These are phyloP conservation scores for Rhizophagus sp. DNA, from an alignment of 192 early-diverging fungal genomes.

Conservation along the genomic window DNA sequence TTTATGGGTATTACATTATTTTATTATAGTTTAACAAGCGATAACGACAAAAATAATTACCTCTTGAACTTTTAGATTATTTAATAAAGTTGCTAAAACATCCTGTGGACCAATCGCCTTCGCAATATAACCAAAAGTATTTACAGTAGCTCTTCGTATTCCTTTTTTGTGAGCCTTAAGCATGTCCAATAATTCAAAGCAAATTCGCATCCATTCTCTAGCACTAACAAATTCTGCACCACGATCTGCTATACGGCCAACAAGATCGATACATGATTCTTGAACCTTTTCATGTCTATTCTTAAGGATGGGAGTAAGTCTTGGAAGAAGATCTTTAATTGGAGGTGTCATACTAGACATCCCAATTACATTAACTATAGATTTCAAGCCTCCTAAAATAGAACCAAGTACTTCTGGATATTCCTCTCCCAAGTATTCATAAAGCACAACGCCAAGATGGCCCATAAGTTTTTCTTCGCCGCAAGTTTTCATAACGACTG, in stretches of 20 bases:
- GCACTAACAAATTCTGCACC: slow-evolving; percentile 95
- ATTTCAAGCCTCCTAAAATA: slow-evolving; percentile 87
- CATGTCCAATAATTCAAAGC: slow-evolving; percentile 96
- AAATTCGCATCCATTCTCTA: slow-evolving; percentile 99
- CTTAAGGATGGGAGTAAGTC: slow-evolving; percentile 97
- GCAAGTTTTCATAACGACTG: slow-evolving; percentile 90
- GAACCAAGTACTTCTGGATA: slow-evolving; percentile 98
- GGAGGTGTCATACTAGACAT: slow-evolving; percentile 98
- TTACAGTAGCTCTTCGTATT: slow-evolving; percentile 94
- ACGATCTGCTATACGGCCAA: slow-evolving; percentile 97
- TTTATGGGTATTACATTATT: background rate
- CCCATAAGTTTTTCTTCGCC: slow-evolving; percentile 96
- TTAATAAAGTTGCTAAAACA: slow-evolving; percentile 94
- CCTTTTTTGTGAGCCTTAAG: slow-evolving; percentile 95
- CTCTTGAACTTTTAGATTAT: slow-evolving; percentile 98
- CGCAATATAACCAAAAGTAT: slow-evolving; percentile 99
- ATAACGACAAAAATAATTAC: background rate
- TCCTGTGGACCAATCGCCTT: slow-evolving; percentile 99
- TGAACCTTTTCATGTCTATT: slow-evolving; percentile 85
- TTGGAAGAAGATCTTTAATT: slow-evolving; percentile 94
- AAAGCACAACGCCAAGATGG: slow-evolving; percentile 89
- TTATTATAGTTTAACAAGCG: background rate
- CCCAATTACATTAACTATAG: slow-evolving; percentile 98
- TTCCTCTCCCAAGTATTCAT: slow-evolving; percentile 99
- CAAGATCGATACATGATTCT: slow-evolving; percentile 78